Conservation (phyloP, 2,329 filamentous ascomycete species). For the Pseudogymnoascus sp. region DNA sequence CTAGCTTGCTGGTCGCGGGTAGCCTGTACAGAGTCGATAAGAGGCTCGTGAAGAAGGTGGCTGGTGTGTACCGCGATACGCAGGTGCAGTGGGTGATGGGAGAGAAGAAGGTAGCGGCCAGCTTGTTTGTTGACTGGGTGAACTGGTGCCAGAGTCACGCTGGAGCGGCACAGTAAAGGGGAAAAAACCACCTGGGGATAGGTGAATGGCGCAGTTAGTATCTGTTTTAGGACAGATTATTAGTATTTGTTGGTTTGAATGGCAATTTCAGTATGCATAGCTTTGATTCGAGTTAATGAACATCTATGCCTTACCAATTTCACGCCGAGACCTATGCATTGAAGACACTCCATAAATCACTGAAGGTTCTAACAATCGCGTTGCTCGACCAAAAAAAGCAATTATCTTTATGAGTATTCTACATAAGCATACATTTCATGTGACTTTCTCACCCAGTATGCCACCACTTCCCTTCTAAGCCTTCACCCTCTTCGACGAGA, state of each 20-base stretch:
- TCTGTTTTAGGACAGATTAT: neutral
- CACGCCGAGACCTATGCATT: neutral
- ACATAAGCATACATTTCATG: conserved; percentile 8
- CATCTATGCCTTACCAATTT: neutral
- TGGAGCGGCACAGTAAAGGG: neutral
- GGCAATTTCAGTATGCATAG: neutral
- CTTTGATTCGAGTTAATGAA: neutral
- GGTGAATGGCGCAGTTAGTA: neutral
- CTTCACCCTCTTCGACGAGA: conserved; percentile 14
- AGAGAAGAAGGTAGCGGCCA: conserved; percentile 53
- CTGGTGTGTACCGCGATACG: conserved; percentile 57
- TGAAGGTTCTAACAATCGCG: neutral
- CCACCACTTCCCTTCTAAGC: neutral
- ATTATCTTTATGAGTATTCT: conserved; percentile 9
- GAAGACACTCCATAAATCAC: neutral
- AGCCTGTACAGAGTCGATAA: conserved; percentile 50
- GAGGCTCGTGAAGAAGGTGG: conserved; percentile 46
- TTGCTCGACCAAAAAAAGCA: neutral
- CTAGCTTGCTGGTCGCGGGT: conserved; percentile 60
- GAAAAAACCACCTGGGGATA: neutral
- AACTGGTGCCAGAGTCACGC: conserved; percentile 59
- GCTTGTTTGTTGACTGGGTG: conserved; percentile 65
- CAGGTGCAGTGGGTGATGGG: conserved; percentile 51
- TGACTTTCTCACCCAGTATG: neutral
- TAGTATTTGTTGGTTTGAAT: neutral